phyloP scores from a whole-genome alignment of 106 monocot genomes.

The Dendrobium nobile region DNA sequence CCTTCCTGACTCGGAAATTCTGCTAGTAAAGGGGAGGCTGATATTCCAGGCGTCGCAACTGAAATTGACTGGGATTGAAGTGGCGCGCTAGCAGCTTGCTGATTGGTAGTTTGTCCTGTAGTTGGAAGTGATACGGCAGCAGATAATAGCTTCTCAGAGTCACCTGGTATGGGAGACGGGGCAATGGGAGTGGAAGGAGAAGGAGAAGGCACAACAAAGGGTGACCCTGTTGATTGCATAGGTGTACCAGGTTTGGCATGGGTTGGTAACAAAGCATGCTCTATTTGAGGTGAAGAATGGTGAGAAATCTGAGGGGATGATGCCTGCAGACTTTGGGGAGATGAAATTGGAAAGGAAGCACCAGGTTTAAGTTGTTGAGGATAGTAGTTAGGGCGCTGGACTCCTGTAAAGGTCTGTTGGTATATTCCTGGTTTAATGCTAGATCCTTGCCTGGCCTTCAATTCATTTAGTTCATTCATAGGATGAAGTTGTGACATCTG shows the following conservation, averaged over 20 bases:
- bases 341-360: constrained; percentile 62
- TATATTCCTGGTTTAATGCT: constrained; percentile 60
- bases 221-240: constrained; percentile 58
- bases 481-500: constrained; percentile 59
- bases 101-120: constrained; percentile 28
- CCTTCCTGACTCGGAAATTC: constrained; percentile 54
- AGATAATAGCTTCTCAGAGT: constrained; percentile 59
- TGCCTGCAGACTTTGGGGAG: constrained; percentile 78
- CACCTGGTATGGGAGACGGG: constrained; percentile 65
- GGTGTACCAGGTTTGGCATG: constrained; percentile 68
- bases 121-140: constrained; percentile 33
- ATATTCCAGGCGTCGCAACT: constrained; percentile 85
- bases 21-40: constrained; percentile 84
- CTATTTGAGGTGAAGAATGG: constrained; percentile 85
- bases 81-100: constrained; percentile 20
- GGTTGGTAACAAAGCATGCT: constrained; percentile 50
- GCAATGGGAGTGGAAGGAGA: constrained; percentile 75
- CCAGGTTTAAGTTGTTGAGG: constrained; percentile 58
- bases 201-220: constrained; percentile 69
- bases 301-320: constrained; percentile 93
- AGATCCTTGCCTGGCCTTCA: constrained; percentile 52
- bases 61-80: constrained; percentile 41
- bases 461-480: constrained; percentile 64
- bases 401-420: constrained; percentile 42
- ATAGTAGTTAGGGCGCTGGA: constrained; percentile 48